Evolutionary conservation across 2,329 filamentous ascomycete genomes (phyloP).

Genomic region (Pseudopyrenochaeta lycopersici): DNA sequence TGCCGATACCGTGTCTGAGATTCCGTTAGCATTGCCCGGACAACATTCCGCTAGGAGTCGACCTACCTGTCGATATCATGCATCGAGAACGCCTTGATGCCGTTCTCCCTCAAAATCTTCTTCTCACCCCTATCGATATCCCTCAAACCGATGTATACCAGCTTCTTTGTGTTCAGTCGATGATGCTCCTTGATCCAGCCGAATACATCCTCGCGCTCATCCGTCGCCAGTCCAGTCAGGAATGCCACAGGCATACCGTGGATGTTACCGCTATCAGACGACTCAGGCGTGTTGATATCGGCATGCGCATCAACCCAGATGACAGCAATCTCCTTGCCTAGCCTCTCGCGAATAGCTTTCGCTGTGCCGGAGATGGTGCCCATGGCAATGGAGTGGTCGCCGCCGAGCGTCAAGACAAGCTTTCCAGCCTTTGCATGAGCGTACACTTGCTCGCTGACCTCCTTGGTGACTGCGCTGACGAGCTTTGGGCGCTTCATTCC

Average conservation of each 20-base stretch:
- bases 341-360: constrained; percentile 83
- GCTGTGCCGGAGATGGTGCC: constrained; percentile 89
- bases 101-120: constrained; percentile 84
- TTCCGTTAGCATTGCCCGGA: background rate
- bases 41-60: constrained; percentile 5
- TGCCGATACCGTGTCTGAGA: constrained; percentile 84
- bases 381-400: constrained; percentile 96
- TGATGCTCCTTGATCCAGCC: constrained; percentile 86
- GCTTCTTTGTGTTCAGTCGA: constrained; percentile 76
- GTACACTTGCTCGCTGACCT: constrained; percentile 86
- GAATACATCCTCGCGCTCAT: constrained; percentile 81
- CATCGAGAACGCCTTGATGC: constrained; percentile 97
- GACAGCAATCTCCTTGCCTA: constrained; percentile 85
- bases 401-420: constrained; percentile 90
- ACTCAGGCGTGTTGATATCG: constrained; percentile 97
- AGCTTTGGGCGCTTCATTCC: constrained; percentile 93
- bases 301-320: constrained; percentile 99
- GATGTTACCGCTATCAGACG: constrained; percentile 88
- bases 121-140: constrained; percentile 97
- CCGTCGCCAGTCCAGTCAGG: constrained; percentile 82
- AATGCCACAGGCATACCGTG: constrained; percentile 98
- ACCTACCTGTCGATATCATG: constrained; percentile 90
- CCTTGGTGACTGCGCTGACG: constrained; percentile 84
- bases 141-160: constrained; percentile 95
- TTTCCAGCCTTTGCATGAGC: constrained; percentile 82